Evolutionary conservation across 106 monocot species (phyloP), one percentile per base, ranked within the genome.

Genomic region (Posidonia australis): DNA sequence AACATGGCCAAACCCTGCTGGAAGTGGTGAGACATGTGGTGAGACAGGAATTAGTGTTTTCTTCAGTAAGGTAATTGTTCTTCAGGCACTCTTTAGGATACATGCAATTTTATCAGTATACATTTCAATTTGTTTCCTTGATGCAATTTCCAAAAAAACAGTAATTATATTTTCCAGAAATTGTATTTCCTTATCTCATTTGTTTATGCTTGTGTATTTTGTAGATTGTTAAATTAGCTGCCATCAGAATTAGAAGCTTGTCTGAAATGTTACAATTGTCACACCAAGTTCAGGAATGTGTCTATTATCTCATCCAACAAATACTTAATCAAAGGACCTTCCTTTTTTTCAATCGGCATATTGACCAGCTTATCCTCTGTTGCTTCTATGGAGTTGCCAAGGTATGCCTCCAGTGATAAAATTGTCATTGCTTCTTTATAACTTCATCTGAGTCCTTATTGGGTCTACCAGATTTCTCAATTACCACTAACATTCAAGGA

Each of bases 281-380:
- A 47, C 84, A 82, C 61, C 84, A 84, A 78, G 64, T 79, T 51
- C 60, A 78, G 64, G 96, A 87, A 61, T 79, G 62, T 53, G 82
- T 96, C 5, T 90, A 87, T 52, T 74, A 62, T 54, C 84, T 96
- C 27, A 58, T 90, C 18, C 96, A 96, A 63, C 87, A 81, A 82
- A 84, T 96, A 18, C 77, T 96, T 53, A 90, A 47, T 46, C 86
- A 96, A 48, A 62, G 76, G 19, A 90, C 86, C 54, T 58, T 48
- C 56, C 80, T 96, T 43, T 87, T 90, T 41, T 96, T 96, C 73
- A 96, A 96, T 69, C 81, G 96, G 13, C 96, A 90, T 66, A 87
- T 96, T 63, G 96, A 96, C 45, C 96, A 96, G 73, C 71, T 96
- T 64, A 90, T 96, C 45, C 73, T 96, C 3, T 96, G 96, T n/a